phyloP scores from a whole-genome alignment of 1,284 basidiomycete genomes.

The Boletus albobrunnescens region DNA sequence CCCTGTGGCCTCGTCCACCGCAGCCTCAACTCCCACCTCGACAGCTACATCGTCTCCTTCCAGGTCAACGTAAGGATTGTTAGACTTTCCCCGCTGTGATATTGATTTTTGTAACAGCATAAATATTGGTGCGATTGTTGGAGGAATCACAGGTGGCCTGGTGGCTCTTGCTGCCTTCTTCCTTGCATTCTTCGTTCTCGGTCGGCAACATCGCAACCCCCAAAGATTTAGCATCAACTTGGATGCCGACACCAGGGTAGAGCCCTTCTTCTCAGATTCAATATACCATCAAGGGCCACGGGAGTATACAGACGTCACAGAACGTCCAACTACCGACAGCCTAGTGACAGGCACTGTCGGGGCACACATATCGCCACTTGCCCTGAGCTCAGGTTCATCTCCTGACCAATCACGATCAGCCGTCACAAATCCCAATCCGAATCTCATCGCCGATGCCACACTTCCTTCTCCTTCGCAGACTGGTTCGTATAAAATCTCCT shows the following conservation, averaged over 20 bases:
- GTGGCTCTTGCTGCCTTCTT: slow-evolving; percentile 3
- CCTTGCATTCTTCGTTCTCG: slow-evolving; percentile 6
- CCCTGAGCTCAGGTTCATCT: not conserved
- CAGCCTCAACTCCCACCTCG: not conserved
- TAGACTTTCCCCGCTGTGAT: not conserved
- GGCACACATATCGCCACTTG: not conserved
- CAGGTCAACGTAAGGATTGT: not conserved
- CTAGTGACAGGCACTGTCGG: not conserved
- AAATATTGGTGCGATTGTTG: slow-evolving; percentile 7
- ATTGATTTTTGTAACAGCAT: slow-evolving; percentile 1
- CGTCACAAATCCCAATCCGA: not conserved
- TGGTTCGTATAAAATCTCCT: not conserved
- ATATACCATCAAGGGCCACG: not conserved
- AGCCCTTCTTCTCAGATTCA: slow-evolving; percentile 3
- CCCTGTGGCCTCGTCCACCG: not conserved
- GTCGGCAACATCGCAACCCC: not conserved
- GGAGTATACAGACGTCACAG: not conserved
- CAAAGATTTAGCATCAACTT: not conserved
- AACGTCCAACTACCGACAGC: not conserved
- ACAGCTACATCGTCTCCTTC: not conserved
- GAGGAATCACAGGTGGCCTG: slow-evolving; percentile 11
- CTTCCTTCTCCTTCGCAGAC: not conserved
- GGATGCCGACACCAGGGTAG: slow-evolving; percentile 1
- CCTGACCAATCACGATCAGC: slow-evolving; percentile 1
- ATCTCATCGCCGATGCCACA: not conserved